Base-by-base conservation (phyloP, 768 basidiomycete genomes). In the Russula sp. region DNA sequence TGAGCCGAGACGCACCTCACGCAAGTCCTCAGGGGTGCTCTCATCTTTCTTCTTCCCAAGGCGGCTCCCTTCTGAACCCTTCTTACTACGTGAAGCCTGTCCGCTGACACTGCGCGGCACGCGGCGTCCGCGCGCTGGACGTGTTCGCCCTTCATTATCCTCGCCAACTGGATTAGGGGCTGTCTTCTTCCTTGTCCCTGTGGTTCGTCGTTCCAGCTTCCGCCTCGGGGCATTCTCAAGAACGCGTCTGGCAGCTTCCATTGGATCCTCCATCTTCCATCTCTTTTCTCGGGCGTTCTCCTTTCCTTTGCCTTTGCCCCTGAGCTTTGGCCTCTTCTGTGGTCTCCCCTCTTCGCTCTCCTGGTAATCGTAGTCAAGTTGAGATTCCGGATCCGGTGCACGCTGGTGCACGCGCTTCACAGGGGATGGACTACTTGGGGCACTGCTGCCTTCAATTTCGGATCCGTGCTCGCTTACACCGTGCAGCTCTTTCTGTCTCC, bases 261-360 rank as follows among this genome's bases (percentile, higher is more conserved):
- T 32, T 4, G 61, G 53, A 42, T 65, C 56, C 22, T 59, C 63
- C 5, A 11, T 20, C 4, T 22, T 43, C 45, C 41, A 42, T 18
- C 77, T 70, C 82, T 85, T 60, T 66, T 65, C 51, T 59, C 65
- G 58, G 59, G 51, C 60, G 58, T 66, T 67, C 64, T 59, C 70
- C 64, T 69, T 71, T 51, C 70, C 68, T 39, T 52, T 52, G 14
- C 55, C 64, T 41, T 58, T 61, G 11, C 39, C 57, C 48, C 69
- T 68, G 20, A 52, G 35, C 43, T 63, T 68, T 48, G 65, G 61
- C 20, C 61, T 70, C 63, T 77, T 76, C 56, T 72, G 70, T 63
- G 73, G 75, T 67, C 70, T 68, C 55, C 70, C 73, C 46, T 69
- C 70, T 38, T 66, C 61, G 59, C 70, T 68, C 38, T 42, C 51